Conservation (phyloP, 2,329 filamentous ascomycete species). For the Sarocladium kiliense region DNA sequence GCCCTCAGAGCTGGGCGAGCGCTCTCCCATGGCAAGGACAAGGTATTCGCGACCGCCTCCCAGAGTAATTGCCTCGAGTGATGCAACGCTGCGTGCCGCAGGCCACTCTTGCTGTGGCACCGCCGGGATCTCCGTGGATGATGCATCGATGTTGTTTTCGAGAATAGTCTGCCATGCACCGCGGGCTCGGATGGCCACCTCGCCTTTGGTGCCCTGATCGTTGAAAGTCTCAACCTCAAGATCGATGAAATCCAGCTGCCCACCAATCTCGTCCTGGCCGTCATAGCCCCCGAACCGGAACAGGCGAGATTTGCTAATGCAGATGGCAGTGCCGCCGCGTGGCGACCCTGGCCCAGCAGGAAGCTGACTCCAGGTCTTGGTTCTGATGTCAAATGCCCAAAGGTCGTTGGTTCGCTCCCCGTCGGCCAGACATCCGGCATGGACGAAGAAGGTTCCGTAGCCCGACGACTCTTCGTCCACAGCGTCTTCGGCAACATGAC, state of each 20-base stretch:
- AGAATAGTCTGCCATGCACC: conserved; percentile 51
- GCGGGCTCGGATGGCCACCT: conserved; percentile 45
- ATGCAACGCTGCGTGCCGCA: conserved; percentile 46
- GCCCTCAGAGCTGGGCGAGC: conserved; percentile 40
- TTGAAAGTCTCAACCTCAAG: conserved; percentile 52
- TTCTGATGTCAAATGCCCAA: conserved; percentile 70
- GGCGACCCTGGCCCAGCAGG: conserved; percentile 61
- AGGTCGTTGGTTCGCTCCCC: conserved; percentile 61
- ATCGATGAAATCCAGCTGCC: conserved; percentile 61
- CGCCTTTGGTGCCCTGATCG: conserved; percentile 41
- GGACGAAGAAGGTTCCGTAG: conserved; percentile 66
- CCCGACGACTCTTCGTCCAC: conserved; percentile 57
- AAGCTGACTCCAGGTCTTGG: conserved; percentile 61
- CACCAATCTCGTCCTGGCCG: conserved; percentile 63
- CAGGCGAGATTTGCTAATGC: conserved; percentile 56
- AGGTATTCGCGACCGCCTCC: conserved; percentile 58
- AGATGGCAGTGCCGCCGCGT: conserved; percentile 63
- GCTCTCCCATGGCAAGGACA: conserved; percentile 56
- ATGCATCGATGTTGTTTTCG: conserved; percentile 28
- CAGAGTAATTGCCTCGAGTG: conserved; percentile 50
- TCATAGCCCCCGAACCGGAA: conserved; percentile 82
- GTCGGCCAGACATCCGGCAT: conserved; percentile 65
- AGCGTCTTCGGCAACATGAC: conserved; percentile 51
- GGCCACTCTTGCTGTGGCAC: conserved; percentile 40
- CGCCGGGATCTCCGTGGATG: conserved; percentile 29